Evolutionary conservation across 208 protist genomes (phyloP).

Genomic region (Leishmania gerbilli): DNA sequence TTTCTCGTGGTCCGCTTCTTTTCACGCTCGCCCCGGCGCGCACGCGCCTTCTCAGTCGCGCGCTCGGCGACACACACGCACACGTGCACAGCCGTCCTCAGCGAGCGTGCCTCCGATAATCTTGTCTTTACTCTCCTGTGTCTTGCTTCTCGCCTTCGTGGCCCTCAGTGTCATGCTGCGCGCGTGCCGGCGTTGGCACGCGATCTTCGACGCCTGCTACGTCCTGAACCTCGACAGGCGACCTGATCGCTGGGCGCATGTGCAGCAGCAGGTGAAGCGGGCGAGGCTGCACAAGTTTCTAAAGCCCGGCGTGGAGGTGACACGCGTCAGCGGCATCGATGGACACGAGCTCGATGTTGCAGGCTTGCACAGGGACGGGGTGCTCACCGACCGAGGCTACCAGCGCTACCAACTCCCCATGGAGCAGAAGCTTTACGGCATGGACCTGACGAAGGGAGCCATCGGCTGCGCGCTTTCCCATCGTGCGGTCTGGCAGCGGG

Average conservation of each 20-base stretch:
- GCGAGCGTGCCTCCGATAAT: background rate
- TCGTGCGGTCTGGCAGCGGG: conserved; percentile 75
- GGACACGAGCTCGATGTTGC: conserved; percentile 64
- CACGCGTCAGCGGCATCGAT: conserved; percentile 78
- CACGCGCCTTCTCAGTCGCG: background rate
- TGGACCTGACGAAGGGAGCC: conserved; percentile 90
- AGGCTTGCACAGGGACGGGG: conserved; percentile 39
- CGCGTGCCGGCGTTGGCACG: conserved; percentile 15
- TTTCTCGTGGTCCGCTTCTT: background rate
- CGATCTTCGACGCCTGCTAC: conserved; percentile 90
- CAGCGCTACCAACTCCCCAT: conserved; percentile 67
- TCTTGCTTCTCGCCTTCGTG: background rate
- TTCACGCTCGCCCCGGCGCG: background rate
- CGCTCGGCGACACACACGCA: background rate
- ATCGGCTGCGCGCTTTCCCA: conserved; percentile 89
- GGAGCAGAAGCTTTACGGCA: conserved; percentile 90
- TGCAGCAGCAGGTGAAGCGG: conserved; percentile 58
- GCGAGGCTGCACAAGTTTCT: conserved; percentile 63
- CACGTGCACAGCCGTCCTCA: background rate
- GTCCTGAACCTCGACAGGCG: conserved; percentile 90
- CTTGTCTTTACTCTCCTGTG: background rate
- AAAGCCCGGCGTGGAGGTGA: conserved; percentile 41
- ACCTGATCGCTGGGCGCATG: conserved; percentile 77
- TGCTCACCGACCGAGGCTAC: conserved; percentile 78
- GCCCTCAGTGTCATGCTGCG: conserved; percentile 40